Conservation (phyloP, 768 basidiomycete genomes). For the Leccinellum luteum region DNA sequence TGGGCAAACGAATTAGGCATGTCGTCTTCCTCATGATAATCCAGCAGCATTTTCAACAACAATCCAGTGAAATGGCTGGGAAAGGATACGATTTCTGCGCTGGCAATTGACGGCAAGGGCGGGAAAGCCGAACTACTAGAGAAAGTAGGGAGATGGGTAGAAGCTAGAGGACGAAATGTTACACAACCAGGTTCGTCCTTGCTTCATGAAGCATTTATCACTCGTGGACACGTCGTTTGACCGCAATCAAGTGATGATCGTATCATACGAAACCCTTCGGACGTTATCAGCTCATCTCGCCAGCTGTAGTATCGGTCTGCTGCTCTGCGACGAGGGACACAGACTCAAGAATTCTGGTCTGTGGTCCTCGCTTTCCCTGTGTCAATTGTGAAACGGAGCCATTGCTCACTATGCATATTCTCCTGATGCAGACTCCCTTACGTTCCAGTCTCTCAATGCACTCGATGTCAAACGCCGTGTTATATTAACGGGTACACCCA, state of each 20-base stretch:
- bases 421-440: constrained; percentile 64
- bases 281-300: constrained; percentile 74
- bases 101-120: constrained; percentile 92
- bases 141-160: constrained; percentile 85
- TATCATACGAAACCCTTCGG: constrained; percentile 94
- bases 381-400: not conserved
- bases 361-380: constrained; percentile 16
- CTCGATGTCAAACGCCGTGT: constrained; percentile 89
- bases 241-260: constrained; percentile 82
- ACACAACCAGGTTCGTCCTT: constrained; percentile 75
- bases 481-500: constrained; percentile 91
- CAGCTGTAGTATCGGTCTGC: constrained; percentile 78
- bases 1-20: constrained; percentile 96
- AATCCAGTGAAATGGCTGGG: constrained; percentile 91
- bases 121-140: constrained; percentile 77
- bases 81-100: constrained; percentile 70
- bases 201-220: not conserved
- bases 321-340: constrained; percentile 98
- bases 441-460: constrained; percentile 78
- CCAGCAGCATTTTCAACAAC: not conserved
- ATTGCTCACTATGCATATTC: not conserved
- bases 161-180: constrained; percentile 84
- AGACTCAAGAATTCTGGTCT: constrained; percentile 92
- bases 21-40: constrained; percentile 21
- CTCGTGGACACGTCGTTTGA: not conserved